phyloP scores from a whole-genome alignment of 805 yeast genomes.

The Wickerhamomyces rabaulensis region DNA sequence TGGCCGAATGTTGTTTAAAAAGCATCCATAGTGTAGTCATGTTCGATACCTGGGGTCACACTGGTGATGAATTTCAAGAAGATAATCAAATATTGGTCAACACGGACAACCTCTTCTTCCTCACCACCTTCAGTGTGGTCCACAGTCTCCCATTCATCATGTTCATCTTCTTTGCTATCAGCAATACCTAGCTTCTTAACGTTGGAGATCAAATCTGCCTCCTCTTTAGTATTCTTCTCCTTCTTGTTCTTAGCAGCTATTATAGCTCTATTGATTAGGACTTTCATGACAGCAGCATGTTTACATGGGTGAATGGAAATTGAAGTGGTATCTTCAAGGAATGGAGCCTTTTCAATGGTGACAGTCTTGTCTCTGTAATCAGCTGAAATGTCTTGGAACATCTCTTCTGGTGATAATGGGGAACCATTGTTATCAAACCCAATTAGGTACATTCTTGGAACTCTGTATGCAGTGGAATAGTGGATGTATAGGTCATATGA shows the following conservation, averaged over 20 bases:
- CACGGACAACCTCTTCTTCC: slow-evolving; percentile 55
- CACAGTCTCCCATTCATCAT: slow-evolving; percentile 57
- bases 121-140: slow-evolving; percentile 28
- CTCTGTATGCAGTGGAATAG: slow-evolving; percentile 91
- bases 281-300: slow-evolving; percentile 92
- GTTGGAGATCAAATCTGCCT: slow-evolving; percentile 30
- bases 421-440: slow-evolving; percentile 82
- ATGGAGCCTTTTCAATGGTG: slow-evolving; percentile 91
- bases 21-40: slow-evolving; percentile 98
- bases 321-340: slow-evolving; percentile 60
- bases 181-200: slow-evolving; percentile 44
- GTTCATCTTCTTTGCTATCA: slow-evolving; percentile 26
- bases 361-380: slow-evolving; percentile 96
- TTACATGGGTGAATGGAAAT: slow-evolving; percentile 95
- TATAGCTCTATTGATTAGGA: slow-evolving; percentile 71
- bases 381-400: slow-evolving; percentile 91
- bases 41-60: slow-evolving; percentile 96
- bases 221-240: slow-evolving; percentile 17
- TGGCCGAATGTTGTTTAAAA: slow-evolving; percentile 32
- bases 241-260: slow-evolving; percentile 34
- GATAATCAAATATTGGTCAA: slow-evolving; percentile 84
- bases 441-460: slow-evolving; percentile 88
- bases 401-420: slow-evolving; percentile 80
- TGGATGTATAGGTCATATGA: slow-evolving; percentile 86
- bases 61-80: slow-evolving; percentile 93